Conservation (phyloP, 805 yeast genomes). For the Millerago galiae region DNA sequence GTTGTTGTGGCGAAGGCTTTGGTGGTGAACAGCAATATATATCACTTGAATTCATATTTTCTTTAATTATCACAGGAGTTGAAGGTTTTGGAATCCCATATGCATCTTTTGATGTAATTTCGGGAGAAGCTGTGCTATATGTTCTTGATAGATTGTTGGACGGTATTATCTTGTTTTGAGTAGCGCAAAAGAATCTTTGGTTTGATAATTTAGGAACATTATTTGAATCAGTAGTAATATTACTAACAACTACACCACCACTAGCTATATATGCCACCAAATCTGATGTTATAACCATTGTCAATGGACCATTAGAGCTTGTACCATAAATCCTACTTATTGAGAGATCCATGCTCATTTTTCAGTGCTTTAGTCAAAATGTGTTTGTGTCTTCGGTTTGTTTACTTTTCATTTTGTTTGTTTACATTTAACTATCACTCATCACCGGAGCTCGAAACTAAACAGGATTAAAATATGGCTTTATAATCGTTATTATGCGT, state of each 20-base stretch:
- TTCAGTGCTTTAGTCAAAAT: neutral
- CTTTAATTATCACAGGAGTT: constrained; percentile 1
- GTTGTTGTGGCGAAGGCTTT: constrained; percentile 17
- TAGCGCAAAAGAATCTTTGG: constrained; percentile 51
- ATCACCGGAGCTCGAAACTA: neutral
- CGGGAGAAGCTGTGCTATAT: neutral
- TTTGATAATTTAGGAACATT: constrained; percentile 16
- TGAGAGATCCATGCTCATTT: constrained; percentile 7
- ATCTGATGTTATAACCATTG: constrained; percentile 34
- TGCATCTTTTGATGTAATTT: constrained; percentile 3
- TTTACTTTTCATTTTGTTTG: neutral
- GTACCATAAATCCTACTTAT: constrained; percentile 38
- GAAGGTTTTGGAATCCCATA: constrained; percentile 9
- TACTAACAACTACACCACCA: constrained; percentile 52
- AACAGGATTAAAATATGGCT: neutral
- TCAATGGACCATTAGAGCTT: constrained; percentile 37
- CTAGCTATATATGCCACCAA: constrained; percentile 49
- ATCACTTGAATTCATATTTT: constrained; percentile 1
- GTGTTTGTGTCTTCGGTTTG: neutral
- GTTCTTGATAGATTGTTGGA: neutral
- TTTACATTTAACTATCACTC: neutral
- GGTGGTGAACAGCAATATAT: constrained; percentile 10
- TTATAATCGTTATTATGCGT: neutral
- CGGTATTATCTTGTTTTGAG: constrained; percentile 2
- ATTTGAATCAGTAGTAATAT: constrained; percentile 17